Conservation (phyloP, 1,139 yeast species). For the Magnusiomyces magnusii region DNA sequence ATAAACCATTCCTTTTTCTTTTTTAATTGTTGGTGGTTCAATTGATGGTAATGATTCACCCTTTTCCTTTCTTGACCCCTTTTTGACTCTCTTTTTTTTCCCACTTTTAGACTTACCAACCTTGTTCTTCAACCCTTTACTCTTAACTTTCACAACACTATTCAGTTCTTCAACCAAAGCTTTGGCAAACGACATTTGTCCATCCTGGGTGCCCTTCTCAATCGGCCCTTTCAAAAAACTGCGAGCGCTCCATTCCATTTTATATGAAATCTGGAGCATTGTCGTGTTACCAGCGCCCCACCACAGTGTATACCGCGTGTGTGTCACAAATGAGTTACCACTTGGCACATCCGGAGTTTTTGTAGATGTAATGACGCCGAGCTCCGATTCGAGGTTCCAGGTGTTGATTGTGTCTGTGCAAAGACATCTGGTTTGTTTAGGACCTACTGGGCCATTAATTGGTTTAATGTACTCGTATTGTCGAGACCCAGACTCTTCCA, state of each 20-base stretch:
- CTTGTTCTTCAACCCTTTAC: slow-evolving; percentile 14
- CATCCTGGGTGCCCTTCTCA: slow-evolving; percentile 87
- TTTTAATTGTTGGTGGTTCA: too few species aligned
- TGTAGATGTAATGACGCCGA: slow-evolving; percentile 59
- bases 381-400: slow-evolving; percentile 50
- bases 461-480: slow-evolving; percentile 73
- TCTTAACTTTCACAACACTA: slow-evolving; percentile 37
- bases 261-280: slow-evolving; percentile 52
- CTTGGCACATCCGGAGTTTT: slow-evolving; percentile 94
- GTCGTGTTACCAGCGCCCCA: slow-evolving; percentile 78
- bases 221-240: slow-evolving; percentile 88
- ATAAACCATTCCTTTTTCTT: too few species aligned
- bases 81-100: slow-evolving; percentile 15
- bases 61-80: slow-evolving; percentile 7
- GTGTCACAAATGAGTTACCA: slow-evolving; percentile 72
- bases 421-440: slow-evolving; percentile 83
- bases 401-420: slow-evolving; percentile 65
- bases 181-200: slow-evolving; percentile 69
- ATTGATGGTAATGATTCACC: too few species aligned
- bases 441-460: slow-evolving; percentile 77
- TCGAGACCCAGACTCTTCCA: slow-evolving; percentile 39
- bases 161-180: slow-evolving; percentile 53
- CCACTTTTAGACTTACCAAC: slow-evolving; percentile 10
- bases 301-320: slow-evolving; percentile 53
- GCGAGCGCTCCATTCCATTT: slow-evolving; percentile 86